These are phyloP conservation scores for Rhodosorus marinus DNA, from an alignment of 23 red algal genomes.

Conservation along the genomic window DNA sequence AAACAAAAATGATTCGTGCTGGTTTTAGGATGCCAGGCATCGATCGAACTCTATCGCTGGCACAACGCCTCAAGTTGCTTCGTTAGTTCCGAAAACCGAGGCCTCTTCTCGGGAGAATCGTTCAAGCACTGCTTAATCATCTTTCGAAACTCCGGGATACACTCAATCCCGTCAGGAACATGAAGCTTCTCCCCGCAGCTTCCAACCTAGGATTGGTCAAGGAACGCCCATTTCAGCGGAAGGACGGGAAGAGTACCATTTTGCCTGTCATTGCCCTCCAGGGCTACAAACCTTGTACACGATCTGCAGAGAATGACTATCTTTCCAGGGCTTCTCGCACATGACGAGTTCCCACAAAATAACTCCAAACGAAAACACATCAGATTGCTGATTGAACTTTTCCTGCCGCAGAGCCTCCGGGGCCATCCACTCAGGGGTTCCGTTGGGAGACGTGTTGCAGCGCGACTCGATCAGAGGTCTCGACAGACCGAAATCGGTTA, in stretches of 20 bases:
- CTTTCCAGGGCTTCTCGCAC: conserved; percentile 88
- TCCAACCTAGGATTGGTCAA: too few relatives aligned
- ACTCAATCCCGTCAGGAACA: conserved; percentile 43
- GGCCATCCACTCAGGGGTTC: conserved; percentile 99
- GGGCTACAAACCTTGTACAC: conserved; percentile 89
- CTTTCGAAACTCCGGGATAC: conserved; percentile 30
- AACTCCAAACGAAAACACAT: conserved; percentile 97
- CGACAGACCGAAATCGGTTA: conserved; percentile 92
- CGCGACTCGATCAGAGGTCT: conserved; percentile 45
- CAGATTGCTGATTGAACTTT: conserved; percentile 61
- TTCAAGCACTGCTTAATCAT: conserved; percentile 69
- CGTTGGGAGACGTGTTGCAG: conserved; percentile 67
- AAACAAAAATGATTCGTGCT: too few relatives aligned
- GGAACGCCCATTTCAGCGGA: too few relatives aligned
- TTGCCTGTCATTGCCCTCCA: too few relatives aligned
- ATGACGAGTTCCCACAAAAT: conserved; percentile 98
- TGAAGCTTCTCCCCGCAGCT: conserved; percentile 56
- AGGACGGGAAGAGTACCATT: too few relatives aligned
- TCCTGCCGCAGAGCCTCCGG: conserved; percentile 89
- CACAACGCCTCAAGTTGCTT: conserved; percentile 33
- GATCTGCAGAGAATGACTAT: conserved; percentile 90
- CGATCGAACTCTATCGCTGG: too few relatives aligned
- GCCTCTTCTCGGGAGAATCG: conserved; percentile 33
- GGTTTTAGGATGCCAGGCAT: too few relatives aligned
- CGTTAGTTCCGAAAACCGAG: conserved; percentile 29